Evolutionary conservation across 2,329 filamentous ascomycete species (phyloP).

Genomic region (Fusarium scirpi): DNA sequence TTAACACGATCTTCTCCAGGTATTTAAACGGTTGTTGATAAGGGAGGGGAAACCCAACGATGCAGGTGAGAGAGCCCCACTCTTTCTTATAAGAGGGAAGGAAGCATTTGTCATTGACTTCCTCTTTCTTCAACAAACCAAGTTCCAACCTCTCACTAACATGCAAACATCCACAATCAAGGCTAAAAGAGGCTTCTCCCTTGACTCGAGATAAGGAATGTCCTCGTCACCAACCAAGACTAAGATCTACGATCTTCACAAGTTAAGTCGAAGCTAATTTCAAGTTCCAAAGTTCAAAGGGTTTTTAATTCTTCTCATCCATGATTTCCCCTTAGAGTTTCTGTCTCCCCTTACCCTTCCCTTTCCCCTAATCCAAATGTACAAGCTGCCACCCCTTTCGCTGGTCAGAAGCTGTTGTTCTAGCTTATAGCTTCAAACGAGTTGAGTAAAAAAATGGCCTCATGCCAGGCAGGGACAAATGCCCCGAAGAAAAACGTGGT

Average conservation of each 20-base stretch:
- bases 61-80: slow-evolving; percentile 42
- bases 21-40: background rate
- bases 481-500: slow-evolving; percentile 15
- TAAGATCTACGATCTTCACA: slow-evolving; percentile 12
- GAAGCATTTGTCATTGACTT: slow-evolving; percentile 34
- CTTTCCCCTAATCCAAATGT: background rate
- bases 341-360: slow-evolving; percentile 2
- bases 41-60: slow-evolving; percentile 36
- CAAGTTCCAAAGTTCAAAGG: slow-evolving; percentile 1
- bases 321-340: slow-evolving; percentile 13
- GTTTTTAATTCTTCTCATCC: slow-evolving; percentile 23
- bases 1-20: background rate
- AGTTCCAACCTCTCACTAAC: background rate
- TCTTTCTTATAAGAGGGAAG: slow-evolving; percentile 33
- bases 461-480: background rate
- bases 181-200: slow-evolving; percentile 16
- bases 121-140: background rate
- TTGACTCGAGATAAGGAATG: slow-evolving; percentile 34
- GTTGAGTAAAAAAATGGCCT: background rate
- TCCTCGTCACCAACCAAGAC: slow-evolving; percentile 8
- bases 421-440: slow-evolving; percentile 4
- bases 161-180: background rate
- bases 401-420: background rate
- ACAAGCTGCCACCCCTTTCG: background rate
- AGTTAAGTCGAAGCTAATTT: background rate